Conservation (phyloP, 441 rosid species). For the Adansonia rubrostipa region DNA sequence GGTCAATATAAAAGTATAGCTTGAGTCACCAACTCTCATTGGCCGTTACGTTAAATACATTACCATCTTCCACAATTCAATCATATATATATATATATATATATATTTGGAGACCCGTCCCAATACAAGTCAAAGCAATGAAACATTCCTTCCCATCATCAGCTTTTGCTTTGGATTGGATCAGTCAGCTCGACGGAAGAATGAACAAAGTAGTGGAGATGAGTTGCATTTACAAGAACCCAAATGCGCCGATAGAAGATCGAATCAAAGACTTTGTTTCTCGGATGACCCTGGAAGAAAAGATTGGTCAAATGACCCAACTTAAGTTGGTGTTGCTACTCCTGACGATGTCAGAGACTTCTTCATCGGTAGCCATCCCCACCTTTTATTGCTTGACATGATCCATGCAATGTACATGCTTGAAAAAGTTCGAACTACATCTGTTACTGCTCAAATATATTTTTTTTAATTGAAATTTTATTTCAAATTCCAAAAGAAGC, state of each 20-base stretch:
- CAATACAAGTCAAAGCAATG: neutral
- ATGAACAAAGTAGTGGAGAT: neutral
- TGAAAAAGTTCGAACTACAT: neutral
- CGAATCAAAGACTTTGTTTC: conserved; percentile 74
- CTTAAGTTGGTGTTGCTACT: conserved; percentile 53
- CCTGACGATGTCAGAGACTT: conserved; percentile 48
- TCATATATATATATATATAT: too few species aligned
- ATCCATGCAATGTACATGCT: neutral
- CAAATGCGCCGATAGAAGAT: conserved; percentile 57
- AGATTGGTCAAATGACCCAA: conserved; percentile 83
- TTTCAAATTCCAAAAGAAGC: too few species aligned
- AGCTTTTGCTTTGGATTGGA: neutral
- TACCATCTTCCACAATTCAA: neutral
- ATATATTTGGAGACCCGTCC: neutral
- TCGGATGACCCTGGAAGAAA: conserved; percentile 70
- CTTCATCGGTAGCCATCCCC: conserved; percentile 46
- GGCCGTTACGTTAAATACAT: neutral
- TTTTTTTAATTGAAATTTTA: too few species aligned
- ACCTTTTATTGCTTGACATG: neutral
- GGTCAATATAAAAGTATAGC: too few species aligned
- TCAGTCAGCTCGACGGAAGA: neutral
- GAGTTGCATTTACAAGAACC: conserved; percentile 50
- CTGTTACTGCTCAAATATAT: neutral
- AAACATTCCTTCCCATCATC: neutral
- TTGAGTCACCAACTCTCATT: neutral